Evolutionary conservation across 768 basidiomycete species (phyloP), one percentile per base, ranked within the genome.

Genomic region (Podaxis sp.): DNA sequence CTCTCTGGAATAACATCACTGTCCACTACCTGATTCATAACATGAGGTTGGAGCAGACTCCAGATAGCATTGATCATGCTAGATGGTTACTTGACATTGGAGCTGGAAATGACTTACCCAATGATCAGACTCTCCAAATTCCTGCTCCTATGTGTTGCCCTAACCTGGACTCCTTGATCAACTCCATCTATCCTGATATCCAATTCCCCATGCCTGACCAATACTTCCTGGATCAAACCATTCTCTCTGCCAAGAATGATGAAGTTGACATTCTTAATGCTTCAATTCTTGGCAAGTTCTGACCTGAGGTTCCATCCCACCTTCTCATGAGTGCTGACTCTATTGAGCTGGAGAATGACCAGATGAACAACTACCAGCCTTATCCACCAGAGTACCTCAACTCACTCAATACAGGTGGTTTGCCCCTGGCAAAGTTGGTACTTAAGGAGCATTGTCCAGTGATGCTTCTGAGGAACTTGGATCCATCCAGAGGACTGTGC

Each of bases 401-500:
- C n/a, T n/a, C n/a, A 44, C 15, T 58, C 2, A 48, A 17, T 30
- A 44, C 30, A 12, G 20, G 26, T 58, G 57, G 46, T 1, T 13
- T 58, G 3, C 44, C 46, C 1, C 41, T 48, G 4, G 22, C 44
- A 28, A 33, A 49, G 44, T 33, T 58, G 10, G 8, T 11, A 4
- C 57, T 58, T 15, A 58, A 58, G 57, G 15, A 33, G 33, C 44
- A 26, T 2, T 58, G 70, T 55, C 76, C 74, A 11, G 37, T 76
- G 0, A 77, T 77, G 57, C 57, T 77, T 17, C 66, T 77, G 1
- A 68, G 72, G 12, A 76, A 77, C 54, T 60, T 77, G 1, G 57
- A 61, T 30, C 70, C 74, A 8, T 26, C 59, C 0, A 52, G 64
- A 13, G 74, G 72, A 7, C 66, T 77, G 1, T 75, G 74, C 55